Conservation (phyloP, 2,329 filamentous ascomycete species). For the Aspergillus eucalypticola region DNA sequence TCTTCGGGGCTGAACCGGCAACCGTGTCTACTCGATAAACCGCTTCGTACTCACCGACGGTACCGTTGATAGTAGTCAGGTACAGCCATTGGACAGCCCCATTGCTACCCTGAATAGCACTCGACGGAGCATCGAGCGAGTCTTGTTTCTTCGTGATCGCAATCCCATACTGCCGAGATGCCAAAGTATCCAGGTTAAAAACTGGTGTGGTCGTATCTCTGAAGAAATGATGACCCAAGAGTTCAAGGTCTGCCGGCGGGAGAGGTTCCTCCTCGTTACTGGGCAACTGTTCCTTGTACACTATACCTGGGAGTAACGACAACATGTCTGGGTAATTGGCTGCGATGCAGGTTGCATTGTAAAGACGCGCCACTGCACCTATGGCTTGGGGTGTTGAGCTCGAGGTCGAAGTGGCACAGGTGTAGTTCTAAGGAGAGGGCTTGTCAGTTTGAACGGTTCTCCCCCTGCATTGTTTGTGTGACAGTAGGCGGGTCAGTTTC, state of each 20-base stretch:
- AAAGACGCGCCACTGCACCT: slow-evolving; percentile 81
- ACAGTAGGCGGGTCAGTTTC: slow-evolving; percentile 16
- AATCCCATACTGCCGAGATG: slow-evolving; percentile 52
- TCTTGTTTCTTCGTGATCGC: slow-evolving; percentile 64
- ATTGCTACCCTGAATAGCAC: slow-evolving; percentile 61
- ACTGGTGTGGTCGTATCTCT: slow-evolving; percentile 64
- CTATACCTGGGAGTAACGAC: slow-evolving; percentile 63
- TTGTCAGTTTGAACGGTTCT: slow-evolving; percentile 13
- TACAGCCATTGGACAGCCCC: slow-evolving; percentile 80
- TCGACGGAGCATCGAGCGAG: slow-evolving; percentile 62
- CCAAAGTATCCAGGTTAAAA: slow-evolving; percentile 71
- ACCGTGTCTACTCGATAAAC: slow-evolving; percentile 84
- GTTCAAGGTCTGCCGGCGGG: slow-evolving; percentile 59
- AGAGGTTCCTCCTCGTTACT: slow-evolving; percentile 34
- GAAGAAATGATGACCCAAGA: slow-evolving; percentile 84
- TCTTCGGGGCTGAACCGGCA: slow-evolving; percentile 73
- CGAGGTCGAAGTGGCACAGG: slow-evolving; percentile 65
- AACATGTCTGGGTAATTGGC: slow-evolving; percentile 69
- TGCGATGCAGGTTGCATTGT: slow-evolving; percentile 81
- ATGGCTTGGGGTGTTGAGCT: slow-evolving; percentile 62
- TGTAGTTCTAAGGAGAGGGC: slow-evolving; percentile 74
- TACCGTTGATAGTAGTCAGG: slow-evolving; percentile 56
- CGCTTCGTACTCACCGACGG: slow-evolving; percentile 66
- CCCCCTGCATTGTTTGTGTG: neutral
- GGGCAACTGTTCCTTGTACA: slow-evolving; percentile 65